Evolutionary conservation across 1,284 basidiomycete genomes (phyloP), one percentile per base, ranked within the genome.

Genomic region (Trametes polyzona): DNA sequence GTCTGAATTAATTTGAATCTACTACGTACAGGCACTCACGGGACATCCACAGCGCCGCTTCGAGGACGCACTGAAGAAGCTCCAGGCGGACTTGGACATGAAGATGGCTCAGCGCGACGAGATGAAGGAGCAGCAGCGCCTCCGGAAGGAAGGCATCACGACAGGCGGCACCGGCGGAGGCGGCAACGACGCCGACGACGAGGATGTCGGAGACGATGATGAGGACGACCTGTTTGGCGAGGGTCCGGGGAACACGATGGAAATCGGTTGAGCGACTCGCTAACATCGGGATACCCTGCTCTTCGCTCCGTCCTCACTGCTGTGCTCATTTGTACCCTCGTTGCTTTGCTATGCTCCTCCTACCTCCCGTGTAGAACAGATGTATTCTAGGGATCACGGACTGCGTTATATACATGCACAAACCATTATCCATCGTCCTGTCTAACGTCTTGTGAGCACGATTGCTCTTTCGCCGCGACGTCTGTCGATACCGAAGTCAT

Each of bases 21-120:
- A n/a, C n/a, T n/a, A n/a, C n/a, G n/a, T n/a, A n/a, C n/a, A n/a
- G n/a, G 49, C 55, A 17, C 16, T 42, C 14, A 40, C 17, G 9
- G 14, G 11, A 21, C 40, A 57, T 51, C 48, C 49, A 24, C 64
- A 95, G 90, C 92, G 92, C 83, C 93, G 95, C 32, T 96, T 96
- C 75, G 93, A 96, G 72, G 95, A 96, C 70, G 90, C 92, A 4
- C 77, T 96, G 65, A 90, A 88, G 76, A 96, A 95, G 71, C 78
- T 97, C 52, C 85, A 89, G 40, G 84, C 87, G 33, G 95, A 97
- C 69, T 76, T 96, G 46, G 92, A 95, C 62, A 87, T 89, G 78
- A 96, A 96, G 71, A 76, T 86, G n/a, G 82, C 83, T 0, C 92
- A 93, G 70, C 79, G 88, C 47, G 90, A 92, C 61, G 88, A 90